Evolutionary conservation across 805 yeast species (phyloP).

Genomic region (Ogataea trehalophila): DNA sequence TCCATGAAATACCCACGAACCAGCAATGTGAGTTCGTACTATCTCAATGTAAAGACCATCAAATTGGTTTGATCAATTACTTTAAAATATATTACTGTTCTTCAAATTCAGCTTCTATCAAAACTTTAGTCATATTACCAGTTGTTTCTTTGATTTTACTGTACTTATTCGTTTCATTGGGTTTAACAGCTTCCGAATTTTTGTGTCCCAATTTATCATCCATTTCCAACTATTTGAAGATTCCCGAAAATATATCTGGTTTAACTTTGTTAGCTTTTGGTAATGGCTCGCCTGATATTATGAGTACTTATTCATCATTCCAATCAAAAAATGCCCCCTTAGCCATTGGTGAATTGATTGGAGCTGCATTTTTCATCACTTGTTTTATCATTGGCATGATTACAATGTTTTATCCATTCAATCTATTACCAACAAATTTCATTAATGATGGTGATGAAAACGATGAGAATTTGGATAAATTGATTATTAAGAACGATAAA

Average conservation of each 20-base stretch:
- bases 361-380: slow-evolving; percentile 80
- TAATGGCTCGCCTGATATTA: slow-evolving; percentile 87
- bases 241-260: slow-evolving; percentile 83
- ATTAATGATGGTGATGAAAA: slow-evolving; percentile 3
- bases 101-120: slow-evolving; percentile 4
- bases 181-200: slow-evolving; percentile 78
- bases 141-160: slow-evolving; percentile 18
- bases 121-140: slow-evolving; percentile 21
- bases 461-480: slow-evolving; percentile 5
- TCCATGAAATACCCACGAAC: slow-evolving; percentile 14
- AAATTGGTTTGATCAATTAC: slow-evolving; percentile 26
- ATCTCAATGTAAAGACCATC: slow-evolving; percentile 22
- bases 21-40: slow-evolving; percentile 29
- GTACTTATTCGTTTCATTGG: slow-evolving; percentile 59
- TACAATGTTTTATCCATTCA: slow-evolving; percentile 62
- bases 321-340: slow-evolving; percentile 59
- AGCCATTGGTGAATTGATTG: slow-evolving; percentile 88
- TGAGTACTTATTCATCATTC: slow-evolving; percentile 81
- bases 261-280: slow-evolving; percentile 87
- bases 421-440: slow-evolving; percentile 32
- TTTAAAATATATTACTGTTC: slow-evolving; percentile 30
- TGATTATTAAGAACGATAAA: slow-evolving; percentile 30
- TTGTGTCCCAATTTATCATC: slow-evolving; percentile 77
- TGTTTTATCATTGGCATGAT: slow-evolving; percentile 78
- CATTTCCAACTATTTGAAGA: slow-evolving; percentile 54